phyloP scores from a whole-genome alignment of 345 rosid species.

The Populus alba region DNA sequence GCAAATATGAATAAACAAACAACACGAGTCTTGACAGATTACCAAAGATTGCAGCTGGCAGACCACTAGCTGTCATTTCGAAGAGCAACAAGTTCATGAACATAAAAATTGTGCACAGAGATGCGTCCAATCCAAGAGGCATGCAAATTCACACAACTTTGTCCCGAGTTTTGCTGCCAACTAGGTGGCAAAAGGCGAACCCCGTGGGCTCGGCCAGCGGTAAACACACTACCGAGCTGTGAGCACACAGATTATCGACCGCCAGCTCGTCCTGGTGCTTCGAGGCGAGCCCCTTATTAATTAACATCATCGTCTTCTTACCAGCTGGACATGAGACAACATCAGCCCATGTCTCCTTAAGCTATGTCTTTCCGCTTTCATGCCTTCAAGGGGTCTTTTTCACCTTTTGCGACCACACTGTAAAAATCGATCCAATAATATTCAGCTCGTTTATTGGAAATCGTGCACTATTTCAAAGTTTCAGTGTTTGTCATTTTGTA shows the following conservation, averaged over 20 bases:
- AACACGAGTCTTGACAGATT: background rate
- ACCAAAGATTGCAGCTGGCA: slow-evolving; percentile 1
- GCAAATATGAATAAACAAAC: background rate
- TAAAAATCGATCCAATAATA: too few relatives aligned
- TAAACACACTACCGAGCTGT: too few relatives aligned
- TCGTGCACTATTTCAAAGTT: too few relatives aligned
- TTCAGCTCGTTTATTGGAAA: too few relatives aligned
- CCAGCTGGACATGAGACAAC: background rate
- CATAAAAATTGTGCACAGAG: background rate
- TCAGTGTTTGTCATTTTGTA: too few relatives aligned
- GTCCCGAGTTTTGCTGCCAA: background rate
- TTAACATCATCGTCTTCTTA: background rate
- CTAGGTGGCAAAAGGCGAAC: background rate
- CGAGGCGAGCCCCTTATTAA: background rate
- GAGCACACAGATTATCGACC: background rate
- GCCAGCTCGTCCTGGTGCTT: background rate
- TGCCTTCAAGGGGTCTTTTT: too few relatives aligned
- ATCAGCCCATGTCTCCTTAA: background rate
- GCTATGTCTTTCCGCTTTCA: background rate
- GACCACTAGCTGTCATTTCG: background rate
- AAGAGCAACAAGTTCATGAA: background rate
- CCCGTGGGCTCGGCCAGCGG: slow-evolving; percentile 7
- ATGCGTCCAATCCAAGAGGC: background rate
- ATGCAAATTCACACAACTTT: background rate
- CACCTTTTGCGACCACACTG: too few relatives aligned